Evolutionary conservation across 768 basidiomycete species (phyloP), one percentile per base, ranked within the genome.

Genomic region (Pulveroboletus sp.): DNA sequence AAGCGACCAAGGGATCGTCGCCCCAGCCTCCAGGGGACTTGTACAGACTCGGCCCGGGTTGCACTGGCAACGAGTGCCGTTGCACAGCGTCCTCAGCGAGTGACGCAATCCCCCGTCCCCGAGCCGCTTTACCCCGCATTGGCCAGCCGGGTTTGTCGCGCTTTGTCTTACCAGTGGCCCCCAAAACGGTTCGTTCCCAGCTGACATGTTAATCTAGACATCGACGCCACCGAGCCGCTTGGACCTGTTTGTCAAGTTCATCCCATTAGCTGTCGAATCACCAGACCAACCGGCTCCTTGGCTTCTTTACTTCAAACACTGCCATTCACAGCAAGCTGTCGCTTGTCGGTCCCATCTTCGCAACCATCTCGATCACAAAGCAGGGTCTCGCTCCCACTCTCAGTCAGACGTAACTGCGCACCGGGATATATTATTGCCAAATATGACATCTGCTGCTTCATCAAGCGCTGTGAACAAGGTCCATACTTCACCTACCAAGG

Each of bases 41-140:
- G 19, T 50, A 53, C 45, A 49, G 34, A 19, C 29, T 23, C 34
- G 44, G 44, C 11, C 53, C 45, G 23, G 38, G n/a, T n/a, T n/a
- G n/a, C n/a, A n/a, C 49, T 46, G 50, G 52, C 43, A 44, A 51
- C 36, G 52, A 58, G 47, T 61, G 67, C 30, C 63, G 54, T 52
- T 63, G 67, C 55, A 57, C 61, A 39, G 64, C 59, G 54, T 77
- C 76, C 36, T 80, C 76, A n/a, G n/a, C n/a, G 5, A 73, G 64
- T 58, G 79, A 80, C 60, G 73, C 74, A 22, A 76, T 77, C 1
- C 77, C 77, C 20, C 75, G 76, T 49, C 75, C 73, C 55, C 72
- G 73, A 36, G 60, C 71, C 26, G 71, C 42, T 37, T 39, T 58
- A 37, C 54, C 56, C 48, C 55, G 20, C 48, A 30, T 50, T 41